Base-by-base conservation (phyloP, 768 basidiomycete genomes). In the Megacollybia marginata region DNA sequence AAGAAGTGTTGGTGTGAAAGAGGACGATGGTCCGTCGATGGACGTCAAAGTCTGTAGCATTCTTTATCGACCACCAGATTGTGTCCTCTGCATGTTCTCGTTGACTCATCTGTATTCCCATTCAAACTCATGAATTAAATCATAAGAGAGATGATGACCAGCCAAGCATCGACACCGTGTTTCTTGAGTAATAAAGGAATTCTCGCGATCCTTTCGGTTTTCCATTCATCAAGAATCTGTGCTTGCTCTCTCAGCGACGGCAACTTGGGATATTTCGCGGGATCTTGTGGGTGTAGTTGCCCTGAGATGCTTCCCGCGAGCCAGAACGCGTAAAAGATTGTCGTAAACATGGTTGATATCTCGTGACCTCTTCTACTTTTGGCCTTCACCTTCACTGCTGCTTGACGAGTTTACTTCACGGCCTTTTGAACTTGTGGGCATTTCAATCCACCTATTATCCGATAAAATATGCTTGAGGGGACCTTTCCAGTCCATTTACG, bases 81-180 rank as follows among this genome's bases (percentile, higher is more conserved):
- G 75, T 73, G 55, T 79, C 78, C 51, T 79, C 78, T 2, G 76
- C 76, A 53, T 77, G 73, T 53, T 79, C 78, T 34, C 74, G 65
- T 62, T 73, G 70, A 48, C 62, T 63, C 56, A 74, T 67, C 73
- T 76, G 56, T 33, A 40, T 19, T 10, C 35, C 10, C 19, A 46
- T 31, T 49, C 20, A 50, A 43, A 12, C 12, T 4, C 12, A 23
- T 40, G 43, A 44, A 20, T 13, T 35, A 31, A 15, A 15, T 28
- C 16, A 28, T 28, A 28, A 28, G 33, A 8, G 38, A 23, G 19
- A n/a, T 34, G 54, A 64, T 52, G 46, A 72, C 72, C 51, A 75
- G 62, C 71, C 72, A 74, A 8, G 69, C 69, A 48, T 69, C 67
- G 9, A 69, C 70, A 19, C 60, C 58, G 54, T 79, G 68, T 50